These are phyloP conservation scores for Diddensiella caesifluorescens DNA, from an alignment of 805 yeast species.

Conservation along the genomic window DNA sequence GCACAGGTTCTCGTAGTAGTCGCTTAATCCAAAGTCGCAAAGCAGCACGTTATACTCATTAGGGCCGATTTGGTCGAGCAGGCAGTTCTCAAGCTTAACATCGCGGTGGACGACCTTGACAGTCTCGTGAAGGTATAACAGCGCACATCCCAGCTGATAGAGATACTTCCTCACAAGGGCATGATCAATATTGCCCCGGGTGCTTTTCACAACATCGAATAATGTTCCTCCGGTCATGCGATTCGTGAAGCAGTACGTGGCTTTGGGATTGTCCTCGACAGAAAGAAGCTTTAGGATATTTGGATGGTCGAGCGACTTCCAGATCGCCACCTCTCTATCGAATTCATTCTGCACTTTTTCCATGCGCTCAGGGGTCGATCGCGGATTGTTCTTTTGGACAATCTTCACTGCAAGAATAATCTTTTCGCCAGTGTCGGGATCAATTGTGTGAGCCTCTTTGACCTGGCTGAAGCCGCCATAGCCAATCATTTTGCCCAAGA, in stretches of 20 bases:
- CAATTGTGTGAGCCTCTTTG: constrained; percentile 51
- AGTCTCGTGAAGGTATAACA: constrained; percentile 58
- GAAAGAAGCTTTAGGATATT: constrained; percentile 59
- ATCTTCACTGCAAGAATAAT: constrained; percentile 53
- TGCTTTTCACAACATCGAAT: constrained; percentile 61
- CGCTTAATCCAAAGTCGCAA: constrained; percentile 89
- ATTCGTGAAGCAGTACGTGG: constrained; percentile 69
- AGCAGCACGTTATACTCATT: constrained; percentile 43
- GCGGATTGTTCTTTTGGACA: constrained; percentile 37
- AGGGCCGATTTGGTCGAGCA: constrained; percentile 42
- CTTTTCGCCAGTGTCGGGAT: constrained; percentile 25
- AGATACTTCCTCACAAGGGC: constrained; percentile 31
- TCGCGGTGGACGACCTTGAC: constrained; percentile 74
- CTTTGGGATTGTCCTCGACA: constrained; percentile 52
- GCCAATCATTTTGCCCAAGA: constrained; percentile 70
- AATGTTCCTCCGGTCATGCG: constrained; percentile 72
- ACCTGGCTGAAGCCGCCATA: constrained; percentile 89
- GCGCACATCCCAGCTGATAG: constrained; percentile 52
- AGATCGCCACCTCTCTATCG: constrained; percentile 64
- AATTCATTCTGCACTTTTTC: constrained; percentile 52
- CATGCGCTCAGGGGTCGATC: constrained; percentile 34
- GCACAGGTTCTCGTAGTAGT: constrained; percentile 23
- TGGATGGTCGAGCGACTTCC: constrained; percentile 65
- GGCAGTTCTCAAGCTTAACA: constrained; percentile 73
- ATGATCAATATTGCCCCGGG: constrained; percentile 39